Base-by-base conservation (phyloP, 2,329 filamentous ascomycete species). In the Aureobasidium leucospermi region DNA sequence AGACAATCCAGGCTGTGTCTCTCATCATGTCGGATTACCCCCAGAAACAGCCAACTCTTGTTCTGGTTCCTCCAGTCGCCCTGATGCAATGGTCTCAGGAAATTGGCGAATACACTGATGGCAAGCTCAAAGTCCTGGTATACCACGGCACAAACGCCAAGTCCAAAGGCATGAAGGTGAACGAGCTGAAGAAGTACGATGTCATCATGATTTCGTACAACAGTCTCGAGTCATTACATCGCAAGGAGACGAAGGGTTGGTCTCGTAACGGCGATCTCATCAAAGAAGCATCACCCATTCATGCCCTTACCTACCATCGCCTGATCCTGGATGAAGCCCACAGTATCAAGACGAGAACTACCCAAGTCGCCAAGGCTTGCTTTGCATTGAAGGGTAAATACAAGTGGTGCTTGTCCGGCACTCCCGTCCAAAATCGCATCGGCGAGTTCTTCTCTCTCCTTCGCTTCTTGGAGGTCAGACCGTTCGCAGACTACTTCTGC, bases 161-260 rank as follows among this genome's bases (percentile, higher is more conserved):
- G 73, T 81, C 87, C 53, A 96, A 96, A 75, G 82, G 81, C 31
- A 84, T 96, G 68, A 86, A 82, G 0, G 76, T 84, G 29, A 87
- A 86, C 61, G 86, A 95, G 38, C 76, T 97, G 55, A 88, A 87
- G 73, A 84, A 87, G 65, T 95, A 86, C 74, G 85, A 99, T 73
- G 90, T 99, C 53, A 93, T 97, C 69, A 91, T 97, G 83, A 96
- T 97, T 76, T 97, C 93, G 13, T 99, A 95, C 81, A 91, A 89
- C 66, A 83, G 89, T 65, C 77, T 99, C 36, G 94, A 97, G 73
- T 96, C 92, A 0, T 86, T 96, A 68, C 90, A 91, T 70, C 87
- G 94, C 60, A 96, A 95, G 73, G 89, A 99, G 72, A 87, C 88
- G 67, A 96, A 94, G 70, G 94, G 94, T 0, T 94, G 92, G 79